Conservation (phyloP, 352 stramenopile species). For the Pythium grandisporangium region DNA sequence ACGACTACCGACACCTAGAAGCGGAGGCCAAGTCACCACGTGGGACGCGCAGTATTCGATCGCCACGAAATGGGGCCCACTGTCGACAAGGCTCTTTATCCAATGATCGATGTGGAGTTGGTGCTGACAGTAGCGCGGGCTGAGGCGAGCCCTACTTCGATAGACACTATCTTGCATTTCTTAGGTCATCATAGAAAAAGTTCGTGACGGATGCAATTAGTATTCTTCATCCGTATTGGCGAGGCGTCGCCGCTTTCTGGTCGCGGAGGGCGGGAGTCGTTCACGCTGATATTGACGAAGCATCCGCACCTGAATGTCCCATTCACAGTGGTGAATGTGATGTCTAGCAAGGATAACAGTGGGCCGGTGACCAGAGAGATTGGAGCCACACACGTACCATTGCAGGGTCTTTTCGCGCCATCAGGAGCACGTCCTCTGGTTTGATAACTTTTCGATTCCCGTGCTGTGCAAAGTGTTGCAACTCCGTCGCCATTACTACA, state of each 20-base stretch:
- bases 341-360: background rate
- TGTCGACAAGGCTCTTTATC: conserved; percentile 9
- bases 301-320: conserved; percentile 28
- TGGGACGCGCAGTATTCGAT: background rate
- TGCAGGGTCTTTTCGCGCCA: conserved; percentile 45
- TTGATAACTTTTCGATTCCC: conserved; percentile 71
- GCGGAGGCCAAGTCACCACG: conserved; percentile 18
- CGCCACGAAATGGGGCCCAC: too few relatives aligned
- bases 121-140: background rate
- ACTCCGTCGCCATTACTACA: conserved; percentile 58
- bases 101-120: conserved; percentile 5
- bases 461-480: conserved; percentile 70
- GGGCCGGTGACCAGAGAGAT: too few relatives aligned
- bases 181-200: too few relatives aligned
- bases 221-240: conserved; percentile 11
- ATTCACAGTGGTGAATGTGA: too few relatives aligned
- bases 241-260: conserved; percentile 17
- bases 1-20: conserved; percentile 58
- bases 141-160: too few relatives aligned
- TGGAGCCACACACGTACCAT: conserved; percentile 34
- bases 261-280: conserved; percentile 8
- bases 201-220: background rate
- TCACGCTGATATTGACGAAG: conserved; percentile 59
- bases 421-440: conserved; percentile 53
- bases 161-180: too few relatives aligned